phyloP scores from a whole-genome alignment of 352 stramenopile species.

The Peronospora tabacina region DNA sequence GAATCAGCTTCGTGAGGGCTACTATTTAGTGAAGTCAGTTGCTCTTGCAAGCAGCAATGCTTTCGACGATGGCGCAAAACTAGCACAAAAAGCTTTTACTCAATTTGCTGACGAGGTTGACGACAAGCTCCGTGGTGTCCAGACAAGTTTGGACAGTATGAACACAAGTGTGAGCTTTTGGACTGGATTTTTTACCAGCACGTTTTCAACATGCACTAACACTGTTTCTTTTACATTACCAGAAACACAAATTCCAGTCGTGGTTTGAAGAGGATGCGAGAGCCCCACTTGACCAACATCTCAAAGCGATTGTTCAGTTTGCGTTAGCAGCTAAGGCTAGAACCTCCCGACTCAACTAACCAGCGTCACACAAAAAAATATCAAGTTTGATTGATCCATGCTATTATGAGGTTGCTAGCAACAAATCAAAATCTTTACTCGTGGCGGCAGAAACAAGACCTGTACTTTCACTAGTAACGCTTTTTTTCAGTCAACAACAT shows the following conservation, averaged over 20 bases:
- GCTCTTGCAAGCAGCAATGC: conserved; percentile 5
- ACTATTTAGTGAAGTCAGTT: conserved; percentile 9
- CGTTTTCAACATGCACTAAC: background rate
- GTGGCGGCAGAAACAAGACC: no score
- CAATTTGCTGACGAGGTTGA: conserved; percentile 22
- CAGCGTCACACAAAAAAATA: no score
- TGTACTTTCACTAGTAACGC: conserved; percentile 15
- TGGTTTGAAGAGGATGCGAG: conserved; percentile 22
- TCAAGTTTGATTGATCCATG: no score
- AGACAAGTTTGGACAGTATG: conserved; percentile 17
- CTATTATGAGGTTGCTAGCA: no score
- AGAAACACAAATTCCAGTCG: conserved; percentile 18
- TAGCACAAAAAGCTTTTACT: conserved; percentile 14
- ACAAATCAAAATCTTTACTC: no score
- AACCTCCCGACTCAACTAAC: conserved; percentile 1
- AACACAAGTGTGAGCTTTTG: conserved; percentile 19
- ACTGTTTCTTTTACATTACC: background rate
- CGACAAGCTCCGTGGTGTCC: conserved; percentile 12
- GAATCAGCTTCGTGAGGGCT: conserved; percentile 17
- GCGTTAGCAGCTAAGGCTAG: conserved; percentile 13
- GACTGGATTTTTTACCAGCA: background rate
- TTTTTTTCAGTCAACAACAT: background rate
- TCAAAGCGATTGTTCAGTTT: conserved; percentile 21
- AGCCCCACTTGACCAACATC: conserved; percentile 12
- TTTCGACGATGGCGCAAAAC: conserved; percentile 2